phyloP scores from a whole-genome alignment of 2,329 filamentous ascomycete genomes.

The Colletotrichum camelliae region DNA sequence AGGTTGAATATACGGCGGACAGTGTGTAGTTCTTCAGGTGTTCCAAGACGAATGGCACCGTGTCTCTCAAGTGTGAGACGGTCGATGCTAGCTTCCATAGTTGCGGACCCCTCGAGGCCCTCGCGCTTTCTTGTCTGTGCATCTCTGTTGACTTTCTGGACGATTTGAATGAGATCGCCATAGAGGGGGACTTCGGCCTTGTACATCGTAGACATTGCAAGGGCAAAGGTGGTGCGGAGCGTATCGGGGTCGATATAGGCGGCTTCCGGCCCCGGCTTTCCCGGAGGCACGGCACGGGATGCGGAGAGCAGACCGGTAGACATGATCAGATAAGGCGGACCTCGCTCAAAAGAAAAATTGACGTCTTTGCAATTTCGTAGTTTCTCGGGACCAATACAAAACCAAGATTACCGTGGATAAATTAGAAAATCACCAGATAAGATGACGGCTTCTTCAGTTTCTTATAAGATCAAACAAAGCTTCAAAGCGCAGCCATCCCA shows the following conservation, averaged over 20 bases:
- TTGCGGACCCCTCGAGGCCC: background rate
- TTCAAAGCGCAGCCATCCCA: background rate
- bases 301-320: background rate
- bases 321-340: background rate
- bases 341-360: background rate
- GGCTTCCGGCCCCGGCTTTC: background rate
- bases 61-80: slow-evolving; percentile 36
- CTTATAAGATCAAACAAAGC: background rate
- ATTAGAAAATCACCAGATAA: background rate
- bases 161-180: slow-evolving; percentile 34
- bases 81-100: background rate
- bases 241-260: slow-evolving; percentile 20
- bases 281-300: background rate
- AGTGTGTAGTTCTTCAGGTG: slow-evolving; percentile 44
- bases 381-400: background rate
- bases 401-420: background rate
- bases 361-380: no score
- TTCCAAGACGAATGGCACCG: slow-evolving; percentile 56
- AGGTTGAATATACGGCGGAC: slow-evolving; percentile 50
- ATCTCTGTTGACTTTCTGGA: slow-evolving; percentile 29
- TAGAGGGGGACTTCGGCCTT: slow-evolving; percentile 39
- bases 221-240: slow-evolving; percentile 31
- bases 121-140: background rate
- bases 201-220: slow-evolving; percentile 40
- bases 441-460: background rate